These are phyloP conservation scores for Scleroderma bovista DNA, from an alignment of 768 basidiomycete species.

Conservation along the genomic window DNA sequence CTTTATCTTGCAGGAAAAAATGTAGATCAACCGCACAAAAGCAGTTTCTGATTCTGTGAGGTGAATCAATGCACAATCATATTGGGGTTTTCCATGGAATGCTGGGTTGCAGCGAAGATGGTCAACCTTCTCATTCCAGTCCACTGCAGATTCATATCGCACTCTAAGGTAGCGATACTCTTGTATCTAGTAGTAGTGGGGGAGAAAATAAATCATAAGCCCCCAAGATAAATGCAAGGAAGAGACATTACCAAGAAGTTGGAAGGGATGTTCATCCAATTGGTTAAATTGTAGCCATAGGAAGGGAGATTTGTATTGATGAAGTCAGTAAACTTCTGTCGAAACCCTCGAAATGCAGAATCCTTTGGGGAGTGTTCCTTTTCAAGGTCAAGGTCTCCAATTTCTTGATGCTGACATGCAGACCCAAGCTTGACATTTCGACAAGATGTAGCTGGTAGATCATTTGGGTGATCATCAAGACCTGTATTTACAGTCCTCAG, in stretches of 20 bases:
- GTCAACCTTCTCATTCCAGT: slow-evolving; percentile 24
- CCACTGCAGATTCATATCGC: slow-evolving; percentile 21
- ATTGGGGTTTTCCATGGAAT: slow-evolving; percentile 24
- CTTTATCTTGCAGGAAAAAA: slow-evolving; percentile 14
- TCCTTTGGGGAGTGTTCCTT: too few relatives aligned
- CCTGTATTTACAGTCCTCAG: too few relatives aligned
- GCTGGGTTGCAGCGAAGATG: slow-evolving; percentile 25
- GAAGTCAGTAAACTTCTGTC: neutral
- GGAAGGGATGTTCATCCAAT: neutral
- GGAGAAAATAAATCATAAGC: too few relatives aligned
- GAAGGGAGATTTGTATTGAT: neutral
- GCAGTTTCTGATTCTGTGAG: neutral
- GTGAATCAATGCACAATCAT: slow-evolving; percentile 25
- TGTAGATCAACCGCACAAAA: slow-evolving; percentile 18
- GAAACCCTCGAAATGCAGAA: neutral
- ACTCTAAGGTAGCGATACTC: slow-evolving; percentile 22
- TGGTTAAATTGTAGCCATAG: neutral
- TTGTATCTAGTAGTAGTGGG: slow-evolving; percentile 15
- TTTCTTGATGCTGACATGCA: too few relatives aligned
- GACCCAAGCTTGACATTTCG: neutral
- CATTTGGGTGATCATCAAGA: too few relatives aligned
- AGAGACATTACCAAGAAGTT: neutral
- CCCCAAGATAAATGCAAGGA: too few relatives aligned
- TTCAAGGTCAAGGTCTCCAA: too few relatives aligned
- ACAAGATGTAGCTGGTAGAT: too few relatives aligned